phyloP scores from a whole-genome alignment of 2,329 filamentous ascomycete species.

The Didymella exigua region DNA sequence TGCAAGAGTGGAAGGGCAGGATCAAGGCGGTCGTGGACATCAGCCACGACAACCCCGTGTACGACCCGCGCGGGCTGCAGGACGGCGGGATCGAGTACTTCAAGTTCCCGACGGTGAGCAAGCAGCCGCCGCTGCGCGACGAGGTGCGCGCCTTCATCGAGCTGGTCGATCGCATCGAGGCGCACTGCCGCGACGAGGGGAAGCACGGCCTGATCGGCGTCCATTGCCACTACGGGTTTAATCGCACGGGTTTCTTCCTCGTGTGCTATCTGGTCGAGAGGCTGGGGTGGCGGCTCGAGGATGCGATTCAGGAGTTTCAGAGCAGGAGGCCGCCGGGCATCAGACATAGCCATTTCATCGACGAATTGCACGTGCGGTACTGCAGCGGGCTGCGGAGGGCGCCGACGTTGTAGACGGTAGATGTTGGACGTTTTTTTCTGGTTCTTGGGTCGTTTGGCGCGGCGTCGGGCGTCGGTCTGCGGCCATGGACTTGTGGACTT shows the following conservation, averaged over 20 bases:
- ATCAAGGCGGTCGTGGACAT: conserved; percentile 87
- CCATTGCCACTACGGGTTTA: conserved; percentile 96
- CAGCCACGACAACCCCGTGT: conserved; percentile 86
- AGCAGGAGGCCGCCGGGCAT: conserved; percentile 78
- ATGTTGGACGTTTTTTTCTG: not conserved
- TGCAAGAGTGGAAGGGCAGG: conserved; percentile 66
- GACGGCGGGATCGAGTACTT: conserved; percentile 59
- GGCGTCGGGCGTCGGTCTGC: not conserved
- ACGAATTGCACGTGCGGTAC: conserved; percentile 82
- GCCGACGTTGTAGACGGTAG: conserved; percentile 23
- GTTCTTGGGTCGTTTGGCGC: not conserved
- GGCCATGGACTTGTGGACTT: not conserved
- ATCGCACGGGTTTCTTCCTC: conserved; percentile 89
- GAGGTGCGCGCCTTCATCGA: conserved; percentile 66
- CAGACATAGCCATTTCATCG: conserved; percentile 85
- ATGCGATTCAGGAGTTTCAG: conserved; percentile 80
- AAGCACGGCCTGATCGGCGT: conserved; percentile 68
- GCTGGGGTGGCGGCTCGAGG: conserved; percentile 71
- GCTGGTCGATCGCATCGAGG: conserved; percentile 58
- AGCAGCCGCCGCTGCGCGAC: conserved; percentile 75
- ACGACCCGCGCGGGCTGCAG: conserved; percentile 68
- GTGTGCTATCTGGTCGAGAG: conserved; percentile 89
- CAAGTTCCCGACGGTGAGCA: conserved; percentile 91
- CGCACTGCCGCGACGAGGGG: conserved; percentile 34
- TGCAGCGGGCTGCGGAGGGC: conserved; percentile 54